Base-by-base conservation (phyloP, 1,139 yeast species). In the Hyphopichia pseudoburtonii region DNA sequence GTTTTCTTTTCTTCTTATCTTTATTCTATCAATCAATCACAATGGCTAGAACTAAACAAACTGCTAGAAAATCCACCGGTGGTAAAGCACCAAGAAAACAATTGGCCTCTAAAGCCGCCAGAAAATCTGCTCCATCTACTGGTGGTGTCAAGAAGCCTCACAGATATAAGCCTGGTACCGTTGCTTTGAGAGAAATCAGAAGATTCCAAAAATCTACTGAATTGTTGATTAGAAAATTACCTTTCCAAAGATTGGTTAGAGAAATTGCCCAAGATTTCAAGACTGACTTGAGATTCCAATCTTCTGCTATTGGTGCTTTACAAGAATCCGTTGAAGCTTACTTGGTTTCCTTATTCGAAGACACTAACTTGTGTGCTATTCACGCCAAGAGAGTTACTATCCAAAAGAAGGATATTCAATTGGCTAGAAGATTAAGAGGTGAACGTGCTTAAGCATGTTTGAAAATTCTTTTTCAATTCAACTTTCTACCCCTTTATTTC, bases 151-250 rank as follows among this genome's bases (percentile, higher is more conserved):
- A 90, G 90, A 90, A 90, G 81, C 97, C 97, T 56, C 97, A 90
- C 88, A 88, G 97, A 86, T 90, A 89, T 79, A 90, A 89, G 92
- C 97, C 97, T 71, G 97, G 97, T 89, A 90, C 97, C 65, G 97
- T 90, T 64, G 97, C 97, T 60, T 86, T 90, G 68, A 90, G 97
- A 86, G 97, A 90, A 80, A 90, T 90, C 66, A 88, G 97, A 85
- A 88, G 97, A 79, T 90, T 90, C 82, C 97, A 90, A 79, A 90
- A 90, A 76, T 86, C 96, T 50, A 90, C 97, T 62, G 97, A 90
- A 75, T 79, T 90, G 46, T 82, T 90, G 70, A 89, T 90, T 75
- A 88, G 97, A 83, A 89, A 90, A 78, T 82, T 90, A 60, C 97
- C 97, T 50, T 89, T 89, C 95, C 97, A 90, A 79, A 86, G 97